Evolutionary conservation across 169 alveolate genomes (phyloP).

Genomic region (Plasmodium ovale): DNA sequence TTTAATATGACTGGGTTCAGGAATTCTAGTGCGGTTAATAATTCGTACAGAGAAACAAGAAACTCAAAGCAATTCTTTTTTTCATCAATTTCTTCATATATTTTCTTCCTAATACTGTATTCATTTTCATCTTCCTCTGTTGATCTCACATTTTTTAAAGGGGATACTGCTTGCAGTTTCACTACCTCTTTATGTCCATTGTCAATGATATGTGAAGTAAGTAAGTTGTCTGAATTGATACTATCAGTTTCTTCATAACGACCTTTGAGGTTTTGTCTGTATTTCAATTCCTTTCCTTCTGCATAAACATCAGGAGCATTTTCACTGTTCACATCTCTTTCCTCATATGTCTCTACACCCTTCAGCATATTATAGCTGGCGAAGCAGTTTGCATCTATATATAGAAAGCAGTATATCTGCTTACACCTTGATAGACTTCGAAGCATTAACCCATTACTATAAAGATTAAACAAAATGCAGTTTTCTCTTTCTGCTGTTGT

Average conservation of each 20-base stretch:
- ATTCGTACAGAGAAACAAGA: conserved; percentile 56
- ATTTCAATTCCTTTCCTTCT: background rate
- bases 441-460: conserved; percentile 54
- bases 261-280: background rate
- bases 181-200: conserved; percentile 14
- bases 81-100: conserved; percentile 36
- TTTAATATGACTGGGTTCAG: conserved; percentile 69
- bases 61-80: conserved; percentile 28
- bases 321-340: background rate
- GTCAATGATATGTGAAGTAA: conserved; percentile 42
- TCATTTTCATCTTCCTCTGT: conserved; percentile 26
- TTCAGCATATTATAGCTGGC: conserved; percentile 20
- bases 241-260: conserved; percentile 35
- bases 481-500: conserved; percentile 20
- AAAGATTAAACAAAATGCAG: conserved; percentile 34
- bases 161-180: conserved; percentile 46
- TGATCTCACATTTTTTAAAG: conserved; percentile 29
- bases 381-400: conserved; percentile 57
- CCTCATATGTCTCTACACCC: background rate
- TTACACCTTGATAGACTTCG: conserved; percentile 67
- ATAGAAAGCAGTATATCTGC: conserved; percentile 68
- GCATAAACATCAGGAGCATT: too few relatives aligned
- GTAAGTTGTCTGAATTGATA: conserved; percentile 44
- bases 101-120: conserved; percentile 42
- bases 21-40: conserved; percentile 61